A percentile compares a stretch with the other conserved stretches of the same genome.
phyloP scores from a whole-genome alignment of 202 grass and related monocot genomes.

The Tripidium arundinaceum region DNA sequence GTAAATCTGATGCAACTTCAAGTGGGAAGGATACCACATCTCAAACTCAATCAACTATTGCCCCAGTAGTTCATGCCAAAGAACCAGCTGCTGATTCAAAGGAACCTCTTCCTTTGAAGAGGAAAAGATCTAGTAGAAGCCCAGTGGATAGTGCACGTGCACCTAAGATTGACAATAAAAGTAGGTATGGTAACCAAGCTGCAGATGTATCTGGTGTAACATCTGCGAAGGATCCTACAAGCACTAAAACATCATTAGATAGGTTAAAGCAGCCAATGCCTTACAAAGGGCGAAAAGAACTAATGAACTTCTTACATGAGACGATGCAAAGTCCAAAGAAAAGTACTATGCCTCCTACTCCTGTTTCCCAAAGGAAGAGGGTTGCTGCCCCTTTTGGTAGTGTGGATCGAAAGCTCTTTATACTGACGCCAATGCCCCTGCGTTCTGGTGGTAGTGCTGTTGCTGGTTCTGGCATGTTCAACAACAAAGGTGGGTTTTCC shows the following conservation, averaged over 20 bases:
- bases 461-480: constrained; percentile 63
- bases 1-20: constrained; percentile 39
- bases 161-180: constrained; percentile 45
- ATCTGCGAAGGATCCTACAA: constrained; percentile 83
- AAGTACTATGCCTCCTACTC: constrained; percentile 38
- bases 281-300: constrained; percentile 77
- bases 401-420: constrained; percentile 45
- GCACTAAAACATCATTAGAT: constrained; percentile 66
- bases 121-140: constrained; percentile 44
- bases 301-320: constrained; percentile 69
- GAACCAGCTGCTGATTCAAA: constrained; percentile 38
- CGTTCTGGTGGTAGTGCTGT: constrained; percentile 55
- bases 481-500: constrained; percentile 58
- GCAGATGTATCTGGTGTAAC: constrained; percentile 85
- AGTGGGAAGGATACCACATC: constrained; percentile 28
- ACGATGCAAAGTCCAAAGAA: constrained; percentile 49
- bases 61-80: constrained; percentile 32
- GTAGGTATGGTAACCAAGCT: constrained; percentile 50
- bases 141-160: neutral
- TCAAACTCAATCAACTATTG: constrained; percentile 20
- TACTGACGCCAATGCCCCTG: constrained; percentile 90
- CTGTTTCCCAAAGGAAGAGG: constrained; percentile 83
- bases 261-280: constrained; percentile 79
- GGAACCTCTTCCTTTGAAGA: constrained; percentile 43
- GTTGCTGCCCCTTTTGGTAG: constrained; percentile 58